Evolutionary conservation across 108 stramenopile genomes (phyloP), one percentile per base, ranked within the genome.

Genomic region (Ochromonas danica): DNA sequence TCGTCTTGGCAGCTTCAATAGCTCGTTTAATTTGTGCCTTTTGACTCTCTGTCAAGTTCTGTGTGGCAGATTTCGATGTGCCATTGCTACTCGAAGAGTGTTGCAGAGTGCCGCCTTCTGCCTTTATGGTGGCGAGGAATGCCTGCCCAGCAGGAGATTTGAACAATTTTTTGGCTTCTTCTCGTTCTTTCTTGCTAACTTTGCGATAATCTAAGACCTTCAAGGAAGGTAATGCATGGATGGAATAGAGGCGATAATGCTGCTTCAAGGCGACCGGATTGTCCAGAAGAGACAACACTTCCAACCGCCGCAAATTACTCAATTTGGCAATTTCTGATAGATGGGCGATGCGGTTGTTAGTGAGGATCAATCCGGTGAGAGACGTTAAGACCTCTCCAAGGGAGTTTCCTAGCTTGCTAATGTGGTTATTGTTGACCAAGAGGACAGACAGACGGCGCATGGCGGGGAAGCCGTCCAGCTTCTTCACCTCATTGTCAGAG

Each of bases 401-500:
- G 27, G 81, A 70, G 27, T 39, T n/a, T 28, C 79, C 80, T 33
- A 86, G 74, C 42, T 42, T 77, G 3, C 81, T 31, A 28, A 86
- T 71, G 74, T 79, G 40, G 81, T 86, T 86, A 81, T 86, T 86
- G 82, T 81, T 82, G 25, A 84, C 61, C 38, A 86, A 62, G 43
- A 86, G 74, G 43, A 83, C 81, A 0, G 43, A 81, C 6, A 86
- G 42, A 38, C 85, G 40, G 40, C 75, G 78, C 79, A 80, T 82
- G 0, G 83, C 78, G 3, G 85, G 85, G 78, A 86, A 86, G 61
- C 84, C 84, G 70, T 85, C 85, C 40, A 85, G 41, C 81, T 82
- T 85, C 80, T 79, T 80, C 40, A 87, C 85, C 36, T 87, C 86
- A 40, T 87, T 87, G 74, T 87, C 86, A 39, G 79, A 78, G 42